Evolutionary conservation across 805 yeast genomes (phyloP).

Genomic region (Huiozyma naganishii): DNA sequence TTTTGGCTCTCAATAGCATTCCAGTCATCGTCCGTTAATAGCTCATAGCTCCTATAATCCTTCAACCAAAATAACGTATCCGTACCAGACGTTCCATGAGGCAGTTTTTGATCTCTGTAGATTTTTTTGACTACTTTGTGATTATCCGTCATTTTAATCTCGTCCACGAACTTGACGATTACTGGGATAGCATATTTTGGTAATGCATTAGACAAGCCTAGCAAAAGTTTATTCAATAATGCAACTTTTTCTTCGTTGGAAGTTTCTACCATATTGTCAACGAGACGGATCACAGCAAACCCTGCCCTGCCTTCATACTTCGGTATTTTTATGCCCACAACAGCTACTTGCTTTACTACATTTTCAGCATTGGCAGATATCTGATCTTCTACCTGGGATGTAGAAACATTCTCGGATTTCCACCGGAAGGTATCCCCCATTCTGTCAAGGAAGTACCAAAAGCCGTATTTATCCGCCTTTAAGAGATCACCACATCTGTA

Average conservation of each 20-base stretch:
- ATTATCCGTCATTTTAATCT: slow-evolving; percentile 62
- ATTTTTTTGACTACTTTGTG: slow-evolving; percentile 68
- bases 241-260: slow-evolving; percentile 15
- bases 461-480: slow-evolving; percentile 52
- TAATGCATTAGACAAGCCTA: slow-evolving; percentile 33
- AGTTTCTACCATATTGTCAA: slow-evolving; percentile 16
- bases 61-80: slow-evolving; percentile 68
- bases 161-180: slow-evolving; percentile 56
- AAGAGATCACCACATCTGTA: slow-evolving; percentile 81
- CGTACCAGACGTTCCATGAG: slow-evolving; percentile 50
- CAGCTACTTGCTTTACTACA: slow-evolving; percentile 54
- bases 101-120: slow-evolving; percentile 56
- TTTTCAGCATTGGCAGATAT: slow-evolving; percentile 30
- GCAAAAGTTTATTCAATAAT: slow-evolving; percentile 32
- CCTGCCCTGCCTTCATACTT: slow-evolving; percentile 94
- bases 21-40: slow-evolving; percentile 52
- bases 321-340: slow-evolving; percentile 79
- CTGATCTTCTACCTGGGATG: slow-evolving; percentile 84
- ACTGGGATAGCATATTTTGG: slow-evolving; percentile 84
- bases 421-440: slow-evolving; percentile 93
- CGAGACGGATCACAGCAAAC: slow-evolving; percentile 61
- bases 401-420: slow-evolving; percentile 92
- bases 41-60: slow-evolving; percentile 38
- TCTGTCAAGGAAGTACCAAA: slow-evolving; percentile 79
- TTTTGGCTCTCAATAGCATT: slow-evolving; percentile 20